phyloP scores from a whole-genome alignment of 768 basidiomycete species.

The Boletus subcaerulescens region DNA sequence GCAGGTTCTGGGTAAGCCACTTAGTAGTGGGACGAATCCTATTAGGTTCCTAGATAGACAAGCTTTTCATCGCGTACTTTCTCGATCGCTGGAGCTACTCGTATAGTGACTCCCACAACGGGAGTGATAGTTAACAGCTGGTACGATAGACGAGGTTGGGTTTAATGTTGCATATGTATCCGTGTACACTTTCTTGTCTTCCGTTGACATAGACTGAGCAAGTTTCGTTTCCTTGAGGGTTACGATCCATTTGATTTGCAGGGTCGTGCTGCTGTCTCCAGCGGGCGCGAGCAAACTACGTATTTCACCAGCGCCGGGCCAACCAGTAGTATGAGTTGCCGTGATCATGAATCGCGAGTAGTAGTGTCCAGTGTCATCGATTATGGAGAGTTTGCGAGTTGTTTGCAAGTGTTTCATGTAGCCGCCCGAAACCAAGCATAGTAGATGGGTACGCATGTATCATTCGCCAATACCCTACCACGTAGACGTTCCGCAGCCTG shows the following conservation, averaged over 20 bases:
- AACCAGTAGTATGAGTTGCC: too few relatives aligned
- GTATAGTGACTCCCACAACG: neutral
- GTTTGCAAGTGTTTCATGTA: neutral
- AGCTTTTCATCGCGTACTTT: neutral
- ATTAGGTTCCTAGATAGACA: neutral
- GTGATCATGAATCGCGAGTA: too few relatives aligned
- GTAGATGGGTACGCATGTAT: slow-evolving; percentile 27
- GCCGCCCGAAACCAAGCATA: slow-evolving; percentile 1
- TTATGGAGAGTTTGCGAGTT: neutral
- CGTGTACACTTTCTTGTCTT: neutral
- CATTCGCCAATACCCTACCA: slow-evolving; percentile 14
- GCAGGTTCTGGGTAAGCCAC: slow-evolving; percentile 33
- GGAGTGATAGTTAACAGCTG: neutral
- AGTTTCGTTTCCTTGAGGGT: neutral
- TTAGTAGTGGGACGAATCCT: neutral
- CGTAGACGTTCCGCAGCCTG: slow-evolving; percentile 13
- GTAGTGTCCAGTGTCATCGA: too few relatives aligned
- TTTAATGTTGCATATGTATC: neutral
- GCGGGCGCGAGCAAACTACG: too few relatives aligned
- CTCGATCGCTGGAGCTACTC: neutral
- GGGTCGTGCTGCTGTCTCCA: neutral
- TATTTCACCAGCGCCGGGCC: too few relatives aligned
- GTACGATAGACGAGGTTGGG: neutral
- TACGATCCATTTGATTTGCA: neutral
- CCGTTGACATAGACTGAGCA: neutral